Evolutionary conservation across 1,284 basidiomycete genomes (phyloP).

Genomic region (Trametes sp.): DNA sequence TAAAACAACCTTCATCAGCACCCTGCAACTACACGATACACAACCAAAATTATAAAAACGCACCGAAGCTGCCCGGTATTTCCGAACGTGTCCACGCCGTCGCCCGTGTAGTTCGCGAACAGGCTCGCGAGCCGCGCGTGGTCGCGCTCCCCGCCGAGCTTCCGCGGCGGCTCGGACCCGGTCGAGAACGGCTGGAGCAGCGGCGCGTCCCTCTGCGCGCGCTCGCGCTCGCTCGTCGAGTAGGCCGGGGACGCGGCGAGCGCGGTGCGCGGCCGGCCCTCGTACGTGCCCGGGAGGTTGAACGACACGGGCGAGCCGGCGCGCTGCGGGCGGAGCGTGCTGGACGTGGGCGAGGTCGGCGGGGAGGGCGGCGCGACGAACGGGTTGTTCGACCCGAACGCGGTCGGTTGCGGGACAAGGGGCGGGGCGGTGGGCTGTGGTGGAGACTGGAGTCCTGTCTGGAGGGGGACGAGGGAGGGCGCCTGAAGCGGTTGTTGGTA

Average conservation of each 20-base stretch:
- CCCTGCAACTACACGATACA: conserved; percentile 73
- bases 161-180: conserved; percentile 32
- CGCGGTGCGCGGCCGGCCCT: conserved; percentile 9
- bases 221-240: conserved; percentile 14
- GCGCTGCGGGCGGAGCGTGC: conserved; percentile 37
- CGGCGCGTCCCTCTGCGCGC: background rate
- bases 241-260: background rate
- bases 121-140: conserved; percentile 52
- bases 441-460: conserved; percentile 25
- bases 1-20: conserved; percentile 34
- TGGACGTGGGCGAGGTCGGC: conserved; percentile 50
- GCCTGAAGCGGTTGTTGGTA: conserved; percentile 41
- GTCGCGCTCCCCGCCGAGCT: conserved; percentile 57
- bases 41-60: conserved; percentile 77
- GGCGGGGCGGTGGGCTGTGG: background rate
- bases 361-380: conserved; percentile 63
- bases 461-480: conserved; percentile 6
- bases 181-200: conserved; percentile 41
- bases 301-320: conserved; percentile 34
- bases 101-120: conserved; percentile 36
- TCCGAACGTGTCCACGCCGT: conserved; percentile 46
- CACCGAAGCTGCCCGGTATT: conserved; percentile 42
- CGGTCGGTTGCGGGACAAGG: conserved; percentile 65
- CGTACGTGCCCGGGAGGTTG: conserved; percentile 35
- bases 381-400: conserved; percentile 89